phyloP scores from a whole-genome alignment of 106 monocot genomes.

The Dactylorhiza incarnata region DNA sequence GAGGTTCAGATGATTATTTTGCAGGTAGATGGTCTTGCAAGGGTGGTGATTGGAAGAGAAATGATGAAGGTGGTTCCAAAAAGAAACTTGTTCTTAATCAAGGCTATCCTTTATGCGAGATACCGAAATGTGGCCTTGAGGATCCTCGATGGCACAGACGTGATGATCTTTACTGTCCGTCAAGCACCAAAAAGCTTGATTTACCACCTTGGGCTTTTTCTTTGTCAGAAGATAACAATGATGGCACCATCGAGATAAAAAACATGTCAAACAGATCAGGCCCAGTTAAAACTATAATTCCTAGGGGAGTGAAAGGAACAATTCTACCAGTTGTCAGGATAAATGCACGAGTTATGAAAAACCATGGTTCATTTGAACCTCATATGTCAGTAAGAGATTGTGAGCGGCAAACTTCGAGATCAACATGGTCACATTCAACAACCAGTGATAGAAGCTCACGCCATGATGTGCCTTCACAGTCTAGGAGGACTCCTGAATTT shows the following conservation, averaged over 20 bases:
- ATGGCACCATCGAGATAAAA: slow-evolving; percentile 51
- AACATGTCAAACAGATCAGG: slow-evolving; percentile 15
- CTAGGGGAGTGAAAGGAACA: slow-evolving; percentile 65
- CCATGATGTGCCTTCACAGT: slow-evolving; percentile 35
- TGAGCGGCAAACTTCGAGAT: slow-evolving; percentile 54
- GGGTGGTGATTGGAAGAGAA: slow-evolving; percentile 99
- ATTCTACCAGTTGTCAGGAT: slow-evolving; percentile 73
- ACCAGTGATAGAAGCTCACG: slow-evolving; percentile 33
- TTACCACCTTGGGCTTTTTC: slow-evolving; percentile 83
- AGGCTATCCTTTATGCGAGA: slow-evolving; percentile 79
- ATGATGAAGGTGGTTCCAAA: slow-evolving; percentile 65
- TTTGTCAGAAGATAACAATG: slow-evolving; percentile 61
- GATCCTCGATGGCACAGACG: slow-evolving; percentile 71
- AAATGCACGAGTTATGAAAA: slow-evolving; percentile 82
- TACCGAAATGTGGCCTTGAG: slow-evolving; percentile 64
- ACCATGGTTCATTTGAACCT: slow-evolving; percentile 53
- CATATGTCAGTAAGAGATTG: slow-evolving; percentile 27
- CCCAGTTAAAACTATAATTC: slow-evolving; percentile 29
- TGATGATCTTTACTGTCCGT: slow-evolving; percentile 65
- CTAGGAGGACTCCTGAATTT: slow-evolving; percentile 30
- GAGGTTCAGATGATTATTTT: slow-evolving; percentile 51
- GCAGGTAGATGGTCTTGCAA: slow-evolving; percentile 75
- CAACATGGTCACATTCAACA: slow-evolving; percentile 34
- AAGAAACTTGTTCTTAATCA: slow-evolving; percentile 76
- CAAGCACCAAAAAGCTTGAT: slow-evolving; percentile 55